Base-by-base conservation (phyloP, 2,329 filamentous ascomycete species). In the Macrophomina pseudophaseolina region DNA sequence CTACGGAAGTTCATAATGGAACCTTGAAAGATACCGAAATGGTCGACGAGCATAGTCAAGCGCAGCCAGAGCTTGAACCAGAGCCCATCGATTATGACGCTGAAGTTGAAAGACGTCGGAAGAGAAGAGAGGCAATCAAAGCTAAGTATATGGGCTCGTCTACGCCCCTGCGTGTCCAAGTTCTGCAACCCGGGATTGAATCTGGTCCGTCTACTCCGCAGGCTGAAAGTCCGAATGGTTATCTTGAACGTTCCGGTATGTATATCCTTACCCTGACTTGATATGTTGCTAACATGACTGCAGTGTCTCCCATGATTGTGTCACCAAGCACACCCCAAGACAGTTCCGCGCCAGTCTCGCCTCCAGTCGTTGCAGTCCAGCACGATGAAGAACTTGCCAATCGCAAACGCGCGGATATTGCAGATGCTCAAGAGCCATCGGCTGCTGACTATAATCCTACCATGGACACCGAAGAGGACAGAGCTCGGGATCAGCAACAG, bases 381-480 rank as follows among this genome's bases (percentile, higher is more conserved):
- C 79, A 82, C 64, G 78, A 81, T 58, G 78, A 76, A 63, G 76
- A 77, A 35, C 69, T 78, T 23, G 78, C 75, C 44, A 79, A 79
- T 51, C 71, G 72, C 32, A 72, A 71, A 44, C 70, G 72, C 48
- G 68, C 68, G 33, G 68, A 72, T 69, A 58, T 71, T 69, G 69
- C 76, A 70, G 78, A 79, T 69, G 86, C 86, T 64, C 90, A 95
- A 72, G 92, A 90, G 6, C 91, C 92, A 23, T 97, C 93, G n/a
- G 94, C 94, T 53, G 93, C 93, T 67, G 92, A 97, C 77, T 97
- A 97, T 76, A 92, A 97, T 74, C 94, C 94, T 1, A 95, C 90
- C 1, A 84, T 89, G 71, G 94, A 97, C 75, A 95, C 94, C 91
- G 85, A 90, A 76, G 92, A 96, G 77, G 93, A 97, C 71, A 88